A percentile compares a stretch with the other conserved stretches of the same genome.
phyloP scores from a whole-genome alignment of 2,329 filamentous ascomycete species.

The Ophiostoma pallidulum region DNA sequence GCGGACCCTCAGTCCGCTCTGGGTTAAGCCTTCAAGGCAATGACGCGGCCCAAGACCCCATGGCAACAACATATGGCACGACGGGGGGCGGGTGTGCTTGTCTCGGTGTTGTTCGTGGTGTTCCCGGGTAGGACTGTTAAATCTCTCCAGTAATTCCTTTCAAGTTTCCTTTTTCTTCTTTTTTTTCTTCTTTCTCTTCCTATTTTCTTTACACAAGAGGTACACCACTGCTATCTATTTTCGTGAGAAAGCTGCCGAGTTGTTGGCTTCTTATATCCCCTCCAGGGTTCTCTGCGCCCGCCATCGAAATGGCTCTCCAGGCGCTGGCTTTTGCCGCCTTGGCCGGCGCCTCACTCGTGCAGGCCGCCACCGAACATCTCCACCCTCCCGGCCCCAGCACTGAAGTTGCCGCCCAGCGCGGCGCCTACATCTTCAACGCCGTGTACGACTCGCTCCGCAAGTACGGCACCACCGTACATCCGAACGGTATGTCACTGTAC shows the following conservation, averaged over 20 bases:
- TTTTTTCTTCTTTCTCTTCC: background rate
- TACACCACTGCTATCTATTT: too few relatives aligned
- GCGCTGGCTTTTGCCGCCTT: too few relatives aligned
- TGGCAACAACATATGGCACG: too few relatives aligned
- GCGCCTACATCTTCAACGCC: constrained; percentile 50
- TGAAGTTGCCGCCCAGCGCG: constrained; percentile 11
- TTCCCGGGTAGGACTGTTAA: too few relatives aligned
- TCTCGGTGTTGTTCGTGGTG: background rate
- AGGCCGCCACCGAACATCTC: too few relatives aligned
- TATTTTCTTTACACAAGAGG: background rate
- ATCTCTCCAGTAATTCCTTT: too few relatives aligned
- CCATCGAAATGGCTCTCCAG: too few relatives aligned
- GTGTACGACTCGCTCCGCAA: constrained; percentile 38
- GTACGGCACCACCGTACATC: constrained; percentile 61
- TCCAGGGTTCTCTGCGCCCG: too few relatives aligned
- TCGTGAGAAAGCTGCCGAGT: too few relatives aligned
- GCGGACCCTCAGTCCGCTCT: background rate
- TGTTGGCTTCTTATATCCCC: too few relatives aligned
- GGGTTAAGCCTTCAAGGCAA: constrained; percentile 1
- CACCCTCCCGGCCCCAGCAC: constrained; percentile 3
- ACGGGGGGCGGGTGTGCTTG: too few relatives aligned
- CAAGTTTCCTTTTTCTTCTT: background rate
- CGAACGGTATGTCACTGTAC: constrained; percentile 68
- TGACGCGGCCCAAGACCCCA: constrained; percentile 2
- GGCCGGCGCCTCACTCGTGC: background rate